Percentiles rank a stretch among this genome's conserved stretches.
These are phyloP conservation scores for Rhodamnia rubescens DNA, from an alignment of 345 rosid genomes.

Conservation along the genomic window DNA sequence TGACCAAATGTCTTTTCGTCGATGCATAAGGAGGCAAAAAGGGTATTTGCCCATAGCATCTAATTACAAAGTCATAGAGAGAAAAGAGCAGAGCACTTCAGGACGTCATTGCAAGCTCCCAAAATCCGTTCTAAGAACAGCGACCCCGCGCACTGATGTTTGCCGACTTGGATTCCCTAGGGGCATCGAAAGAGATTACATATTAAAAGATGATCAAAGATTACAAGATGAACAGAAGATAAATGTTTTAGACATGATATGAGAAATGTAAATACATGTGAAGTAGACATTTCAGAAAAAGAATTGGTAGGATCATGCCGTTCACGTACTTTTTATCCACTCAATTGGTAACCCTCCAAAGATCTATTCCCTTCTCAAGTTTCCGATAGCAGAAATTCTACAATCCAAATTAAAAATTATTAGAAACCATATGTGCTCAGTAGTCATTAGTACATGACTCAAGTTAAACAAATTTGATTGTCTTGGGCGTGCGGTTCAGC, in stretches of 20 bases:
- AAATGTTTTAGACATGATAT: no score
- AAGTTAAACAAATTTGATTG: neutral
- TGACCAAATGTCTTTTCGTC: no score
- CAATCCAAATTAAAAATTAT: neutral
- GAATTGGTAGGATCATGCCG: neutral
- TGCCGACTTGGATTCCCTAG: neutral
- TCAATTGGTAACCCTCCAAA: no score
- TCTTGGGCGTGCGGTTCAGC: neutral
- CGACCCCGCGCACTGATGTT: no score
- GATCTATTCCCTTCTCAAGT: neutral
- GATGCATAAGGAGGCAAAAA: no score
- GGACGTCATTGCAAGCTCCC: no score
- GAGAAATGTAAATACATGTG: neutral
- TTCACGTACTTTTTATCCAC: neutral
- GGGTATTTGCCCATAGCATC: no score
- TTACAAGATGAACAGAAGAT: neutral
- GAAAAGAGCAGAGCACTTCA: no score
- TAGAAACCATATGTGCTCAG: neutral
- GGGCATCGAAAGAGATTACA: neutral
- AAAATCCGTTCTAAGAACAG: no score
- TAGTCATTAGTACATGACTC: neutral
- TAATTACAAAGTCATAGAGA: no score
- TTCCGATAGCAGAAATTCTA: neutral
- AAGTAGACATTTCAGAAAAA: no score
- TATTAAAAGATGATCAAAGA: no score